Base-by-base conservation (phyloP, 192 early-diverging fungal genomes). In the Mortierella claussenii region DNA sequence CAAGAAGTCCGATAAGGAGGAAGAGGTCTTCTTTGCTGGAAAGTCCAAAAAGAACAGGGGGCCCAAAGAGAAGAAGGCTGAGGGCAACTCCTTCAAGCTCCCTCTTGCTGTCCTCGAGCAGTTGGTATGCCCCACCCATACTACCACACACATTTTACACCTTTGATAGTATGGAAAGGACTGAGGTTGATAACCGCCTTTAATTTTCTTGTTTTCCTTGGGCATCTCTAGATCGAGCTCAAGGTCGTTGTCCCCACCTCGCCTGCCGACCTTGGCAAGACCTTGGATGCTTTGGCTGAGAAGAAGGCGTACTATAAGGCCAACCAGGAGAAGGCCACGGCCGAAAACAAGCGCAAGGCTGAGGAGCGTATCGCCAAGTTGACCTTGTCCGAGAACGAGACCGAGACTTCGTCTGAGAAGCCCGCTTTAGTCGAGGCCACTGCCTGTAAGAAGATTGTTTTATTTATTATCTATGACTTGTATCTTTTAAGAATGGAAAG, bases 341-440 rank as follows among this genome's bases (percentile, higher is more conserved):
- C 79, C 9, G 91, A 92, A 76, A 97, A 96, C 85, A 96, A 93
- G 87, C 87, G 83, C 61, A 90, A 90, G 79, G 97, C 93, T 47
- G 89, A 96, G 80, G 92, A 88, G 54, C 91, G 91, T 83, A 91
- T 97, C 63, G 90, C 87, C 34, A 75, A 80, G 52, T 46, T 66
- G 54, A 80, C 60, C 33, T 37, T 60, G 49, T 44, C 56, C n/a
- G 65, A 78, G 23, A 40, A 24, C 7, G 65, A 76, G 48, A 37
- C 55, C 23, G 62, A 66, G 55, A 55, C 54, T 31, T 23, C 61
- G 21, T 6, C 63, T 55, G 56, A 58, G 56, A 65, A 79, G 75
- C 2, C 65, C 21, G 27, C 53, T 31, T 60, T 63, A 28, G 37
- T 43, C 28, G 67, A 65, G 48, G 68, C 55, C 46, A 65, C 66